Percentiles rank a stretch among this genome's conserved stretches.
These are phyloP conservation scores for Gigaspora rosea DNA, from an alignment of 192 early-diverging fungal genomes.

Conservation along the genomic window DNA sequence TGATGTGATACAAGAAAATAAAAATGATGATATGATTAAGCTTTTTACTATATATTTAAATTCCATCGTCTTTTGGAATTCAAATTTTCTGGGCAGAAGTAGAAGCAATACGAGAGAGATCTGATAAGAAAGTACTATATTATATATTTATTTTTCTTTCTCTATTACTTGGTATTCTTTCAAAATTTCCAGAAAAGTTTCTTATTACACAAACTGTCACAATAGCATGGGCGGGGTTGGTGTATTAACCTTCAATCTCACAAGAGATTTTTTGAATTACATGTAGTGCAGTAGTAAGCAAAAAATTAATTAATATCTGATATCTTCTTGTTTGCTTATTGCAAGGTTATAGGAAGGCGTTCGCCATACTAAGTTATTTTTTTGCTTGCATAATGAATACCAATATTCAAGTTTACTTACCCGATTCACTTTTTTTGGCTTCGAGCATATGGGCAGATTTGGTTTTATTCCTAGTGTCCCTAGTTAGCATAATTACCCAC, in stretches of 20 bases:
- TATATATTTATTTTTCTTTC: constrained; percentile 10
- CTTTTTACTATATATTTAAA: no score
- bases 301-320: constrained; percentile 18
- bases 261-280: constrained; percentile 27
- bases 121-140: constrained; percentile 4
- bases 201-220: constrained; percentile 18
- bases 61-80: no score
- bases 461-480: no score
- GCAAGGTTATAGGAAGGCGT: background rate
- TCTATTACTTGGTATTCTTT: constrained; percentile 20
- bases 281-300: constrained; percentile 12
- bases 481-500: no score
- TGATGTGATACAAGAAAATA: no score
- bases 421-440: constrained; percentile 23
- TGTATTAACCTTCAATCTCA: background rate
- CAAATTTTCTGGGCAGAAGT: no score
- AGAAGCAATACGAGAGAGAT: background rate
- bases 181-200: background rate
- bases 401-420: constrained; percentile 25
- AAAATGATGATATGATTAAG: no score
- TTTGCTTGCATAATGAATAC: background rate
- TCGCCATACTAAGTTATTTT: no score
- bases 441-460: background rate
- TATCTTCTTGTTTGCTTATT: constrained; percentile 21
- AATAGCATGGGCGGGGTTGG: background rate